phyloP scores from a whole-genome alignment of 257 asterid species.

The Scutellaria barbata region DNA sequence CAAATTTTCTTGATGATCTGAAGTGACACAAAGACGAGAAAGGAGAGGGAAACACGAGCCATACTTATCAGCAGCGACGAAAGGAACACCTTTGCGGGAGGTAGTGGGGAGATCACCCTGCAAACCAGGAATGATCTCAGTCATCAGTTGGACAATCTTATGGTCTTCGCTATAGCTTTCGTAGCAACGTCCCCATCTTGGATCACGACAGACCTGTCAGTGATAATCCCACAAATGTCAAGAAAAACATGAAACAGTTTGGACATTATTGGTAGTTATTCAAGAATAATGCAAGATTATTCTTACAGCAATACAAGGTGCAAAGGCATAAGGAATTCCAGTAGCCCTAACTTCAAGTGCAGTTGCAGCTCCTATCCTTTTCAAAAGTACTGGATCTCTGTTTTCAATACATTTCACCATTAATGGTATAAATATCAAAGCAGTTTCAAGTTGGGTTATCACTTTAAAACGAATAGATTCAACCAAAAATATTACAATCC shows the following conservation, averaged over 20 bases:
- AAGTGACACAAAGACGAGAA: too few relatives aligned
- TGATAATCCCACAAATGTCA: neutral
- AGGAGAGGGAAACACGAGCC: neutral
- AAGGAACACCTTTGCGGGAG: conserved; percentile 60
- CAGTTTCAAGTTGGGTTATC: too few relatives aligned
- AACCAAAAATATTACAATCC: neutral
- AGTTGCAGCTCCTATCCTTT: conserved; percentile 81
- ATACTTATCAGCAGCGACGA: conserved; percentile 76
- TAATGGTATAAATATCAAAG: too few relatives aligned
- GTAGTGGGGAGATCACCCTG: conserved; percentile 83
- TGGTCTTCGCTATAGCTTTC: conserved; percentile 94
- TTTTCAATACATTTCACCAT: neutral
- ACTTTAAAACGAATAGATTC: neutral
- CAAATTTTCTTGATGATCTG: too few relatives aligned
- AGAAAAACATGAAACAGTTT: too few relatives aligned
- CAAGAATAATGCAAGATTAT: neutral
- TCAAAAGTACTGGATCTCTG: conserved; percentile 72
- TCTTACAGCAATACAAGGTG: conserved; percentile 81
- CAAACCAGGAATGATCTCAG: conserved; percentile 87
- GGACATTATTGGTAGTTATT: too few relatives aligned
- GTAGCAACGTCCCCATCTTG: conserved; percentile 96
- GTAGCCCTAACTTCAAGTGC: conserved; percentile 85
- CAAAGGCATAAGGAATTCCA: conserved; percentile 72
- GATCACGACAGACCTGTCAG: conserved; percentile 86
- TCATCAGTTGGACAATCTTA: conserved; percentile 72